A percentile compares a stretch with the other conserved stretches of the same genome.
Conservation (phyloP, 495 filamentous ascomycete genomes). For the Hamigera avellanea region DNA sequence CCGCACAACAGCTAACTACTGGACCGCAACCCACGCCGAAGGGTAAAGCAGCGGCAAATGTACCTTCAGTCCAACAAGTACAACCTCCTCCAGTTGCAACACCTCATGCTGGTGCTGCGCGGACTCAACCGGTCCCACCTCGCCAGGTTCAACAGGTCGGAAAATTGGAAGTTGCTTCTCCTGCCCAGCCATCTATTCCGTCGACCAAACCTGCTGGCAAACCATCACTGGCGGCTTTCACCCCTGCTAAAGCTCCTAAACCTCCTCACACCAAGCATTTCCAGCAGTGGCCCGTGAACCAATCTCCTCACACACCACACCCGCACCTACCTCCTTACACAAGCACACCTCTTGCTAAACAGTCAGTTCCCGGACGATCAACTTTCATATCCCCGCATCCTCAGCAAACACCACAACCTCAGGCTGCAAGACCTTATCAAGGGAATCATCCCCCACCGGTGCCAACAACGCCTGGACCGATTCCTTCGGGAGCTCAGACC, state of each 20-base stretch:
- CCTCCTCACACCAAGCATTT: conserved; percentile 13
- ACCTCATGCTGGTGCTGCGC: conserved; percentile 4
- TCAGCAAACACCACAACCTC: conserved; percentile 4
- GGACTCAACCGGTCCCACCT: conserved; percentile 5
- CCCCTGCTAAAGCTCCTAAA: conserved; percentile 7
- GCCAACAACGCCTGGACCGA: conserved; percentile 21
- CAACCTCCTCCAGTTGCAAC: conserved; percentile 5
- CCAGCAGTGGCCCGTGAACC: conserved; percentile 31
- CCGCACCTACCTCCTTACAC: neutral
- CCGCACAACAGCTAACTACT: conserved; percentile 20
- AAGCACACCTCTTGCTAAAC: no score
- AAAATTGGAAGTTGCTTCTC: conserved; percentile 8
- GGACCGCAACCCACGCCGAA: conserved; percentile 8
- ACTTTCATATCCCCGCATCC: no score
- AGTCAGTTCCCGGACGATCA: neutral
- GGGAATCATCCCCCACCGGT: conserved; percentile 4
- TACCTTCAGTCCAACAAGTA: conserved; percentile 11
- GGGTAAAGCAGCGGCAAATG: conserved; percentile 9
- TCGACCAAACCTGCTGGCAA: conserved; percentile 8
- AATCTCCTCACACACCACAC: conserved; percentile 20
- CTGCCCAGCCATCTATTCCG: conserved; percentile 3
- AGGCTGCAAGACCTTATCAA: neutral
- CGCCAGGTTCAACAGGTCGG: conserved; percentile 16
- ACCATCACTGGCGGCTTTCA: conserved; percentile 4
- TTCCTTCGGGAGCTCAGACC: conserved; percentile 11